Conservation (phyloP, 768 basidiomycete species). For the Hericium erinaceus region DNA sequence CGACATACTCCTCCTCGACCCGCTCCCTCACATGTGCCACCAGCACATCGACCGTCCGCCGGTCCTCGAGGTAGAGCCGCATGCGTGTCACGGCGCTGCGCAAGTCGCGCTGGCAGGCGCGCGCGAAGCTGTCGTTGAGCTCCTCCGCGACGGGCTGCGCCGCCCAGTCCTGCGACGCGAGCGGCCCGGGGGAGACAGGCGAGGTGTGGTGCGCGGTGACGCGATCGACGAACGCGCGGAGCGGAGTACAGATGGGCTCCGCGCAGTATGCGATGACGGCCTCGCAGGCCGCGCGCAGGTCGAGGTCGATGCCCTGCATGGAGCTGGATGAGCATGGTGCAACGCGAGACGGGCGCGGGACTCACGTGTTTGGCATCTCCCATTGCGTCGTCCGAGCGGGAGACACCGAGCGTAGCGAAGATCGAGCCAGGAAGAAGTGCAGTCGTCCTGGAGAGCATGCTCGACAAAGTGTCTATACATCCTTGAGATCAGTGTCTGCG, state of each 20-base stretch:
- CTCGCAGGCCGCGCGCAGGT: constrained; percentile 80
- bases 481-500: constrained; percentile 3
- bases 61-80: constrained; percentile 73
- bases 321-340: background rate
- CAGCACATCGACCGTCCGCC: constrained; percentile 68
- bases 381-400: constrained; percentile 46
- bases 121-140: constrained; percentile 46
- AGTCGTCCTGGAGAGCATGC: constrained; percentile 52
- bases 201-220: constrained; percentile 25
- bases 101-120: constrained; percentile 45
- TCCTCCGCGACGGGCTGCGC: constrained; percentile 35
- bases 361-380: constrained; percentile 66
- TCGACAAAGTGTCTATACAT: constrained; percentile 42
- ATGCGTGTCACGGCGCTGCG: constrained; percentile 48
- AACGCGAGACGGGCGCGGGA: constrained; percentile 3
- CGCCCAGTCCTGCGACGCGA: constrained; percentile 39
- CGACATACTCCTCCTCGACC: constrained; percentile 64
- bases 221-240: constrained; percentile 56
- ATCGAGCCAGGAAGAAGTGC: constrained; percentile 57
- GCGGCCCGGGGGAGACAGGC: constrained; percentile 15
- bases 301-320: constrained; percentile 73
- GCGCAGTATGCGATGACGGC: constrained; percentile 63
- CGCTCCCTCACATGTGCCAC: constrained; percentile 69
- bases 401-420: constrained; percentile 62
- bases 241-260: constrained; percentile 43